Evolutionary conservation across 176 grass and related monocot species (phyloP).

Genomic region (Eleusine coracana): DNA sequence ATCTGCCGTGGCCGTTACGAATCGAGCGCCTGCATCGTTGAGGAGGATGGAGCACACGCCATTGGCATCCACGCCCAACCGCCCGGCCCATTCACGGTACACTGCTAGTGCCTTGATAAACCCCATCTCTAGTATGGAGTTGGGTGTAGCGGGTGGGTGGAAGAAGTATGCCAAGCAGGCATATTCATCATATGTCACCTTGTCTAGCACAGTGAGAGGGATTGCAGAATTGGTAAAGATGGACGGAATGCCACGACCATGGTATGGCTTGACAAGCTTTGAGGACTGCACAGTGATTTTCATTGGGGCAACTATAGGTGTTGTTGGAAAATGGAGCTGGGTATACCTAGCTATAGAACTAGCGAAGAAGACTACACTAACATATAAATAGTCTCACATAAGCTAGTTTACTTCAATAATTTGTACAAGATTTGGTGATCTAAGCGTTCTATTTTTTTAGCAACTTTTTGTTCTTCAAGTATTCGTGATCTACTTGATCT

Average conservation of each 20-base stretch:
- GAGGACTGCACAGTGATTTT: no score
- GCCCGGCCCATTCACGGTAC: slow-evolving; percentile 25
- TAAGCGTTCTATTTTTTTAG: no score
- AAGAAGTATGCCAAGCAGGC: background rate
- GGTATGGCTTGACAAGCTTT: no score
- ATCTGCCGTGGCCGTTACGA: background rate
- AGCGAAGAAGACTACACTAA: no score
- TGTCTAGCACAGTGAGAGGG: background rate
- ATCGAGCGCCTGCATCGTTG: background rate
- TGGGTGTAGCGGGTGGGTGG: background rate
- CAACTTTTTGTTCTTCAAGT: no score
- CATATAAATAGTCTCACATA: no score
- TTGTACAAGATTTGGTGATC: no score
- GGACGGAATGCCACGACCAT: background rate
- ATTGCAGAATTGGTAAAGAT: background rate
- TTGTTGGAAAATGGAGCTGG: no score
- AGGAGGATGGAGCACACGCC: slow-evolving; percentile 11
- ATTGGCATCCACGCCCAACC: background rate
- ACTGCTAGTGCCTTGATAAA: background rate
- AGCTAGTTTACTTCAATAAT: no score
- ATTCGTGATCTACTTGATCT: no score
- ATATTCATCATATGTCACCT: background rate
- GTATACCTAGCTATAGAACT: no score
- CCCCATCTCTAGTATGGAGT: background rate
- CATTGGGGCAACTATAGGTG: no score